Evolutionary conservation across 805 yeast species (phyloP), one percentile per base, ranked within the genome.

Genomic region (Saccharomycopsis synnaedendra): DNA sequence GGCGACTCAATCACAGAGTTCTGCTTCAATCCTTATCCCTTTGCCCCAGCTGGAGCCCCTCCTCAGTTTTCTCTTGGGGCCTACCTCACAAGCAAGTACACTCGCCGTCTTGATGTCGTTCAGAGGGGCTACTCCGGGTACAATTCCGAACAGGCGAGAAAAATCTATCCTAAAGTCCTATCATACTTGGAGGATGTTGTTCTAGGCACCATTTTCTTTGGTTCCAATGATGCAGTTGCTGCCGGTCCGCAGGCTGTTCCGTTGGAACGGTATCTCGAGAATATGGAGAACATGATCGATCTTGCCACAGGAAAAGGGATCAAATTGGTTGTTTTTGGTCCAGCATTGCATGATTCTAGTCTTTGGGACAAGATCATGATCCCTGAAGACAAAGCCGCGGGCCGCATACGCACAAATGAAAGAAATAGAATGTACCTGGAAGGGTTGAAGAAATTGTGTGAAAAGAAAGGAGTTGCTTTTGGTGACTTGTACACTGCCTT

Each of bases 91-190:
- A 57, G 68, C 46, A 55, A 55, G n/a, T 84, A 85, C 59, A 62
- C 69, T 1, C 70, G 95, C 41, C 75, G 70, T 57, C 55, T 85
- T 42, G 90, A 85, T 54, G 66, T 89, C 3, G 57, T 87, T 1
- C 79, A 75, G 39, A 67, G 95, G 50, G 97, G 97, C 0, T 85
- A 67, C 57, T 59, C 78, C 1, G 96, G 97, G 0, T 88, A 85
- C 65, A 85, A 73, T 55, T 64, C 88, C 0, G 73, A 76, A 35
- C 80, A 80, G 64, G 87, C 76, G 0, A 57, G 67, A 6, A 62
- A 68, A 42, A 55, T 85, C 4, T 56, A 75, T 4, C 75, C 75
- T n/a, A 63, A 67, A 39, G 64, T 82, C 8, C 19, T 19, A 19
- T 19, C 19, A 19, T 19, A 19, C 19, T 61, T 86, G 34, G 66